These are phyloP conservation scores for Starmera quercuum DNA, from an alignment of 805 yeast species.

Conservation along the genomic window DNA sequence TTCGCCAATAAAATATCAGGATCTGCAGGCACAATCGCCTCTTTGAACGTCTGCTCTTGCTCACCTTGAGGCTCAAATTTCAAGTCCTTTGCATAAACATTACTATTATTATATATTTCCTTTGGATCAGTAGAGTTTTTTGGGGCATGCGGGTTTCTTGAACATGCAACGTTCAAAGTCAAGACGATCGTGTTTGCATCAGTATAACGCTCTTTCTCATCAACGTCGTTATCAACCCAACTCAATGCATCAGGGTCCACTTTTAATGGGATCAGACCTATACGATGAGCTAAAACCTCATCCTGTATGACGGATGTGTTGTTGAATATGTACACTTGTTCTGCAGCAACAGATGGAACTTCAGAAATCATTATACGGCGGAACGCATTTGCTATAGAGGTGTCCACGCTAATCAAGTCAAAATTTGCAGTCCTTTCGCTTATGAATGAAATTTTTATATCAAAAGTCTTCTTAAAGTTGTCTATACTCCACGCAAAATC, in stretches of 20 bases:
- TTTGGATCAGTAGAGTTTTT: slow-evolving; percentile 74
- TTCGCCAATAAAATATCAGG: slow-evolving; percentile 89
- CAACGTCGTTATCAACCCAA: slow-evolving; percentile 69
- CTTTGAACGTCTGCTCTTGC: slow-evolving; percentile 65
- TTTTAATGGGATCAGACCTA: slow-evolving; percentile 85
- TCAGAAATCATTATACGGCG: slow-evolving; percentile 96
- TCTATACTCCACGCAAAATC: slow-evolving; percentile 81
- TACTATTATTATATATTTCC: slow-evolving; percentile 74
- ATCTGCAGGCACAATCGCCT: slow-evolving; percentile 71
- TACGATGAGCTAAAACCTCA: slow-evolving; percentile 92
- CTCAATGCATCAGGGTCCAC: slow-evolving; percentile 83
- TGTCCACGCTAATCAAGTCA: slow-evolving; percentile 79
- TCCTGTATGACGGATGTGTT: slow-evolving; percentile 97
- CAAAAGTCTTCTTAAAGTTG: slow-evolving; percentile 60
- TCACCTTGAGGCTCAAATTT: slow-evolving; percentile 89
- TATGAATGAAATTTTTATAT: slow-evolving; percentile 58
- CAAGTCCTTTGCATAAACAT: slow-evolving; percentile 83
- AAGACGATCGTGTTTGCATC: slow-evolving; percentile 87
- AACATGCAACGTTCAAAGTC: slow-evolving; percentile 73
- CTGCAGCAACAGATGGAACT: slow-evolving; percentile 94
- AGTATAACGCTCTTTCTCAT: slow-evolving; percentile 64
- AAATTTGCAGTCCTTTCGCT: slow-evolving; percentile 73
- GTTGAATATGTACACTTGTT: slow-evolving; percentile 81
- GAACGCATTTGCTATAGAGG: slow-evolving; percentile 92
- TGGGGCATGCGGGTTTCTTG: slow-evolving; percentile 79